phyloP scores from a whole-genome alignment of 495 filamentous ascomycete genomes.

The Penicillium paxilli region DNA sequence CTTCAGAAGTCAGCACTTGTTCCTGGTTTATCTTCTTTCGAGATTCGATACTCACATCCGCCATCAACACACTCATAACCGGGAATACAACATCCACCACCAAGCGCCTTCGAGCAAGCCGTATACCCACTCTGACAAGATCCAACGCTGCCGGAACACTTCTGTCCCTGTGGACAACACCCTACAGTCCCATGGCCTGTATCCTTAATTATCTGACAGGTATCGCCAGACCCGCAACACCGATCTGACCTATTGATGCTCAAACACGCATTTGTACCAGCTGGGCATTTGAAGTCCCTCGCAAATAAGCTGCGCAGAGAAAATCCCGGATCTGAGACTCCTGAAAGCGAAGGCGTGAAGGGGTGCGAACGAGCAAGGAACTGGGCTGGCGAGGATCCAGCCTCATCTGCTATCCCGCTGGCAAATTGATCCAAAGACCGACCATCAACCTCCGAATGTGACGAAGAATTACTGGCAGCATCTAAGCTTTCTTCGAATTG shows the following conservation, averaged over 20 bases:
- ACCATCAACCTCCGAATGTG: background rate
- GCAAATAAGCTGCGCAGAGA: slow-evolving; percentile 2
- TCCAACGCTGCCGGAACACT: slow-evolving; percentile 64
- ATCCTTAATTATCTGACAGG: slow-evolving; percentile 71
- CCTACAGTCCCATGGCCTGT: slow-evolving; percentile 76
- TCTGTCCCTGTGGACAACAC: slow-evolving; percentile 75
- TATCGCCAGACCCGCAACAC: slow-evolving; percentile 70
- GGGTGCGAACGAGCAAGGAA: slow-evolving; percentile 30
- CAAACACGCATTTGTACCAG: slow-evolving; percentile 64
- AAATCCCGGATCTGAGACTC: slow-evolving; percentile 21
- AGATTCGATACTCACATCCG: slow-evolving; percentile 65
- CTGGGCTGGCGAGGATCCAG: slow-evolving; percentile 5
- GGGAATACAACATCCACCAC: slow-evolving; percentile 86
- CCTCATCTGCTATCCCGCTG: background rate
- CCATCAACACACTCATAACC: slow-evolving; percentile 75
- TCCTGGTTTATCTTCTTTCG: background rate
- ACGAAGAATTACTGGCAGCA: background rate
- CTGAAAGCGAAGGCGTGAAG: slow-evolving; percentile 38
- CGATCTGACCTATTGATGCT: slow-evolving; percentile 69
- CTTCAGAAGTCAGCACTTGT: slow-evolving; percentile 19
- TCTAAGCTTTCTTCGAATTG: slow-evolving; percentile 37
- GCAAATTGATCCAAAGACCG: background rate
- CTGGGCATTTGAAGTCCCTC: slow-evolving; percentile 72
- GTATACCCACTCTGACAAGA: slow-evolving; percentile 64
- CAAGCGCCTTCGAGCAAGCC: slow-evolving; percentile 64